Evolutionary conservation across 176 grass and related monocot species (phyloP).

Genomic region (Rhynchospora tenuis): DNA sequence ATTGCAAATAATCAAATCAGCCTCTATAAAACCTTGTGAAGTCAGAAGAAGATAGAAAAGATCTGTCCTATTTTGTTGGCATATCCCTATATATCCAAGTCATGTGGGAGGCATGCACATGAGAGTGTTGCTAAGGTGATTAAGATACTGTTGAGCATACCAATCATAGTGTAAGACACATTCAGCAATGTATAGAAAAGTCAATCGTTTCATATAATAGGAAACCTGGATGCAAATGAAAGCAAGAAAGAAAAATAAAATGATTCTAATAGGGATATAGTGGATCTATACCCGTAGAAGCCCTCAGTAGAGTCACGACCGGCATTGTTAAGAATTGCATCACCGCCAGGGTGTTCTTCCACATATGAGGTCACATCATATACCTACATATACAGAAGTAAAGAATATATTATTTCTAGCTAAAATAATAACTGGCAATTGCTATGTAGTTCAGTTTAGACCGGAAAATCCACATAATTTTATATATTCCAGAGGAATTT

Average conservation of each 20-base stretch:
- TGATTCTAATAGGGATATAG: slow-evolving; percentile 8
- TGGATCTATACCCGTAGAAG: slow-evolving; percentile 53
- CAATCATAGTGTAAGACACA: no score
- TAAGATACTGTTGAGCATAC: no score
- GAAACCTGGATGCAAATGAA: background rate
- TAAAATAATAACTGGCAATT: background rate
- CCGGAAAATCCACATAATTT: background rate
- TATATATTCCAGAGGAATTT: background rate
- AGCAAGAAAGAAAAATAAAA: slow-evolving; percentile 7
- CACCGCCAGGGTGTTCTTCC: slow-evolving; percentile 86
- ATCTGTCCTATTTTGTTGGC: no score
- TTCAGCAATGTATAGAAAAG: no score
- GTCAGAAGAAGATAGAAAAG: no score
- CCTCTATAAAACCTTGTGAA: no score
- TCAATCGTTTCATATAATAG: background rate
- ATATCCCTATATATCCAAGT: no score
- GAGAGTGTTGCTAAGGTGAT: no score
- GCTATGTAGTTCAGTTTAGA: background rate
- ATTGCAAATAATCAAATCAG: no score
- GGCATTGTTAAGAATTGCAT: slow-evolving; percentile 86
- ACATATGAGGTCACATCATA: slow-evolving; percentile 90
- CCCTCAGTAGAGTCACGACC: slow-evolving; percentile 75
- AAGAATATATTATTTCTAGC: background rate
- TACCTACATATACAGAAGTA: slow-evolving; percentile 41
- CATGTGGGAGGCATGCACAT: no score